A percentile compares a stretch with the other conserved stretches of the same genome.
Evolutionary conservation across 352 stramenopile genomes (phyloP).

Genomic region (Globisporangium okanoganense): DNA sequence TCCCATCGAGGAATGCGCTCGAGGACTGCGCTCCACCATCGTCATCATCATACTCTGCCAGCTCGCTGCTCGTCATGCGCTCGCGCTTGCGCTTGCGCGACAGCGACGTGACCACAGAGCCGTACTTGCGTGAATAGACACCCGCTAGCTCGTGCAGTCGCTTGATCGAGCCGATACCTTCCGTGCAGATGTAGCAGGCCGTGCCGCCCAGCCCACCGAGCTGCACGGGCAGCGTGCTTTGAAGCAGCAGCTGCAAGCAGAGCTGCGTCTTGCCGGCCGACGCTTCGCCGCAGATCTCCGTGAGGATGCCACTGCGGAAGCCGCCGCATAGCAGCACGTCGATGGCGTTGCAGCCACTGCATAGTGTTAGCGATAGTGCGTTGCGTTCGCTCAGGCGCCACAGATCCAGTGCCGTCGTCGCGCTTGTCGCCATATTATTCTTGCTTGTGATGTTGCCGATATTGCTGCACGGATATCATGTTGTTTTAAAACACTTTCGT

Average conservation of each 20-base stretch:
- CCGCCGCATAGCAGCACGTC: slow-evolving; percentile 55
- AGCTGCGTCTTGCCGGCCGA: slow-evolving; percentile 80
- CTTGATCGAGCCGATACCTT: slow-evolving; percentile 70
- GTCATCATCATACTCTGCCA: neutral
- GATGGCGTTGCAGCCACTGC: slow-evolving; percentile 53
- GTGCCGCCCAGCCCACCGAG: slow-evolving; percentile 54
- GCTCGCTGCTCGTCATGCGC: neutral
- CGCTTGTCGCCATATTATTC: slow-evolving; percentile 5
- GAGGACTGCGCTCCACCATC: neutral
- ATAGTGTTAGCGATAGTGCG: slow-evolving; percentile 26
- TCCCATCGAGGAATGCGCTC: slow-evolving; percentile 58
- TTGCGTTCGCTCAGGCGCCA: slow-evolving; percentile 25
- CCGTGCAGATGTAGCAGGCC: slow-evolving; percentile 79
- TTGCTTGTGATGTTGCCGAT: neutral
- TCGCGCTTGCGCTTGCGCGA: slow-evolving; percentile 45
- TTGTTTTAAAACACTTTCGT: too few species aligned
- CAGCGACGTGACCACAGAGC: slow-evolving; percentile 29
- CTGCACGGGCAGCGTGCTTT: slow-evolving; percentile 43
- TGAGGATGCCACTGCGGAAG: slow-evolving; percentile 63
- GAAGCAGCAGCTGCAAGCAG: slow-evolving; percentile 70
- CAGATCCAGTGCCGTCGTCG: slow-evolving; percentile 42
- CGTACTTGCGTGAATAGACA: slow-evolving; percentile 44
- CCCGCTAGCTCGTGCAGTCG: slow-evolving; percentile 61
- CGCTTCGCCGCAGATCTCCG: slow-evolving; percentile 72
- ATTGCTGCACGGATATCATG: neutral